phyloP scores from a whole-genome alignment of 805 yeast species.

The Kodamaea sagamina region DNA sequence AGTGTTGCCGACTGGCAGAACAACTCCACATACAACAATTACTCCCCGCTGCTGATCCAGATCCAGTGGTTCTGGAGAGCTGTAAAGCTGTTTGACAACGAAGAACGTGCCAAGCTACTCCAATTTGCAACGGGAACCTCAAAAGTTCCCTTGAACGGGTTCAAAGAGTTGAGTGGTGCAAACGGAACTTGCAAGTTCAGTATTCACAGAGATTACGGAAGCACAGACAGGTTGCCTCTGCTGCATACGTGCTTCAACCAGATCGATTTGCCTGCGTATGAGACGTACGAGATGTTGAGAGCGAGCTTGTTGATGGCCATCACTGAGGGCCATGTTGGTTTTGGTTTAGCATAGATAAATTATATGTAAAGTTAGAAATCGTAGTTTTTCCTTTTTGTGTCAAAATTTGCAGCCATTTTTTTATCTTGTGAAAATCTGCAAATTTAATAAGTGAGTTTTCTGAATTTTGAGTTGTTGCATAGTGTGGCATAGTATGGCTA shows the following conservation, averaged over 20 bases:
- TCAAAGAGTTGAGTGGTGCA: slow-evolving; percentile 84
- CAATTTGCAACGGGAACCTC: slow-evolving; percentile 98
- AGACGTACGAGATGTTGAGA: slow-evolving; percentile 80
- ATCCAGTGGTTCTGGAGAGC: slow-evolving; percentile 98
- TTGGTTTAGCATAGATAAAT: slow-evolving; percentile 68
- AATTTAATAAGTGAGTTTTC: too few species aligned
- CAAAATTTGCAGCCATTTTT: too few species aligned
- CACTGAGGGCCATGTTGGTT: slow-evolving; percentile 94
- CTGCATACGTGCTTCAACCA: slow-evolving; percentile 98
- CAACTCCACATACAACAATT: slow-evolving; percentile 78
- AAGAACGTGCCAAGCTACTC: slow-evolving; percentile 88
- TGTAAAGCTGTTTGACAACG: slow-evolving; percentile 88
- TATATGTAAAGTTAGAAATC: slow-evolving; percentile 1
- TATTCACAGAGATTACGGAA: slow-evolving; percentile 86
- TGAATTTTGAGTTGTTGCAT: too few species aligned
- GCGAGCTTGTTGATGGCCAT: slow-evolving; percentile 80
- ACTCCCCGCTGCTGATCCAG: slow-evolving; percentile 79
- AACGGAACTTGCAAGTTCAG: slow-evolving; percentile 83
- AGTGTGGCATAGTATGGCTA: too few species aligned
- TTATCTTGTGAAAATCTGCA: too few species aligned
- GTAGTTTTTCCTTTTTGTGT: too few species aligned
- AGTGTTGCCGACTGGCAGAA: slow-evolving; percentile 96
- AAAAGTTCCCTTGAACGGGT: slow-evolving; percentile 93
- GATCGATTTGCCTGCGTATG: slow-evolving; percentile 90
- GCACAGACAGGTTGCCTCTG: slow-evolving; percentile 84